These are phyloP conservation scores for Neurospora sp. DNA, from an alignment of 495 filamentous ascomycete genomes.

Conservation along the genomic window DNA sequence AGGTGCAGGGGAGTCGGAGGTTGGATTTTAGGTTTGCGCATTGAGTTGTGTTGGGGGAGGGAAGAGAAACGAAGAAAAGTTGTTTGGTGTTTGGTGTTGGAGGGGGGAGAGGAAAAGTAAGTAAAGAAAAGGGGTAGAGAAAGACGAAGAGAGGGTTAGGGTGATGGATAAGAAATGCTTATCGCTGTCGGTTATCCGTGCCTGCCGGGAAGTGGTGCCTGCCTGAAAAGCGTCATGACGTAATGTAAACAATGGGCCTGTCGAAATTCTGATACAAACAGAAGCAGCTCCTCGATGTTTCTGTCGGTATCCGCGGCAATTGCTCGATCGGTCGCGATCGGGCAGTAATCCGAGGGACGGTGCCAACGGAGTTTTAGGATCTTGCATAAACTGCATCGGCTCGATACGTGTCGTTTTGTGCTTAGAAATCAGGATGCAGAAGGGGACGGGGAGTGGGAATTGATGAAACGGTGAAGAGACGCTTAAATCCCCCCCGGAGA, in stretches of 20 bases:
- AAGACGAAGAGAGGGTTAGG: background rate
- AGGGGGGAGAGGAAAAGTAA: background rate
- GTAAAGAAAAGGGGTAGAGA: background rate
- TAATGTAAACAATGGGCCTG: background rate
- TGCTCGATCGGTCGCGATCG: no score
- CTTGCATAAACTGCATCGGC: background rate
- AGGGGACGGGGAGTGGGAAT: background rate
- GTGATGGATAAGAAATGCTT: background rate
- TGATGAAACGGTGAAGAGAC: background rate
- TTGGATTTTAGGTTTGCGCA: constrained; percentile 38
- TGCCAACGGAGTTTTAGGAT: background rate
- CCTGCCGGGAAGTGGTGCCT: background rate
- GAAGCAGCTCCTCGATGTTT: background rate
- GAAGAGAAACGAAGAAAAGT: background rate
- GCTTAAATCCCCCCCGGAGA: background rate
- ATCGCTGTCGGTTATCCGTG: background rate
- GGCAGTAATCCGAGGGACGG: background rate
- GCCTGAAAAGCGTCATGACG: background rate
- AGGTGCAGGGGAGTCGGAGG: constrained; percentile 28
- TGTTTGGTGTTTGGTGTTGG: background rate
- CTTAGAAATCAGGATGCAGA: background rate
- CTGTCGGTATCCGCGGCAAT: background rate
- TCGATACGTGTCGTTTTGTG: background rate
- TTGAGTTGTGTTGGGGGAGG: background rate
- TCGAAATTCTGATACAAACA: background rate